Conservation (phyloP, 139 green algal genomes). For the Chlorella sorokiniana region DNA sequence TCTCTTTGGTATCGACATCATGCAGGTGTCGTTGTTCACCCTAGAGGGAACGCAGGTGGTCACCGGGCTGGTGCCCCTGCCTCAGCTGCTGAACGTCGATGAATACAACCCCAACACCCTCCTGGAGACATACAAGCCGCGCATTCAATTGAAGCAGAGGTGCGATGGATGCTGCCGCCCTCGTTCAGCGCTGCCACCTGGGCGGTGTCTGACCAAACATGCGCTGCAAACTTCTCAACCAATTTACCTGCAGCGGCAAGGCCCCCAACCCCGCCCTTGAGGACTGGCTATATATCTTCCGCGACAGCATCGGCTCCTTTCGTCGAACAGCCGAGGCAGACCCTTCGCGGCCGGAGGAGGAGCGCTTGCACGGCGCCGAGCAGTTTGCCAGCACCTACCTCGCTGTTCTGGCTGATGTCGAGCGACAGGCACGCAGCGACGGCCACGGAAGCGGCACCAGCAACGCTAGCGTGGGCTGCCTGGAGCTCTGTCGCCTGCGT, state of each 20-base stretch:
- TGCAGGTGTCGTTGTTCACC: background rate
- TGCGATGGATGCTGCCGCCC: background rate
- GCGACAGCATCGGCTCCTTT: conserved; percentile 65
- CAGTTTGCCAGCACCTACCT: conserved; percentile 29
- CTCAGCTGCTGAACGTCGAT: conserved; percentile 2
- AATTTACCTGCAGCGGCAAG: conserved; percentile 4
- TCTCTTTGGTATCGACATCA: no score
- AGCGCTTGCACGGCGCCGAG: background rate
- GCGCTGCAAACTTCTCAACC: background rate
- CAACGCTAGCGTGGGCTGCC: background rate
- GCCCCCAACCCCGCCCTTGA: conserved; percentile 34
- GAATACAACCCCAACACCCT: conserved; percentile 12
- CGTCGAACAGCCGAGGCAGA: conserved; percentile 34
- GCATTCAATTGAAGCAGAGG: background rate
- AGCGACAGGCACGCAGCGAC: background rate
- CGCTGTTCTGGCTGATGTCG: background rate
- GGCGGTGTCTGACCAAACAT: background rate
- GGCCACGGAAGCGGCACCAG: no score
- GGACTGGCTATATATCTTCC: conserved; percentile 75
- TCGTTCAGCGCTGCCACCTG: background rate
- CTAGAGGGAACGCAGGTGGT: no score
- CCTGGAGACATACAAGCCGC: background rate
- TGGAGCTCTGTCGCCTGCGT: conserved; percentile 28
- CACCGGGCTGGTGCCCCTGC: conserved; percentile 8
- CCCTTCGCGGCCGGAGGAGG: conserved; percentile 2